phyloP scores from a whole-genome alignment of 768 basidiomycete species.

The Mycena alexandri region DNA sequence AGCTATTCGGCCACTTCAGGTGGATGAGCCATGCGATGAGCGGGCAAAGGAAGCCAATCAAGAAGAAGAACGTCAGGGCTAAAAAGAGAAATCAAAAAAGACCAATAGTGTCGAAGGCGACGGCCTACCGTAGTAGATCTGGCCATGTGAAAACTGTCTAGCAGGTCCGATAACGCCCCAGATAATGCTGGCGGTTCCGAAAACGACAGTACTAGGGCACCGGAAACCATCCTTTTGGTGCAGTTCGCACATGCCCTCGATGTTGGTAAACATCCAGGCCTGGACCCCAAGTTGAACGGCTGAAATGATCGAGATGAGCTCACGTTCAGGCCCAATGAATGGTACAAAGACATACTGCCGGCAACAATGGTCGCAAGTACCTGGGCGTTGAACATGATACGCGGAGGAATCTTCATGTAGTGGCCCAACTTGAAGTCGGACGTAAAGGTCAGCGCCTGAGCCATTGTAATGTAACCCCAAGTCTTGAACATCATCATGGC shows the following conservation, averaged over 20 bases:
- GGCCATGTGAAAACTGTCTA: constrained; percentile 2
- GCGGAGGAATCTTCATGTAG: constrained; percentile 14
- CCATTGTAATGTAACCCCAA: constrained; percentile 80
- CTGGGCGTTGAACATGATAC: constrained; percentile 59
- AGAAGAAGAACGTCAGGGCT: constrained; percentile 78
- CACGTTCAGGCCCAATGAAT: background rate
- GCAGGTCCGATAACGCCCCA: constrained; percentile 33
- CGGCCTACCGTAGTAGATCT: background rate
- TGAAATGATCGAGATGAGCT: constrained; percentile 64
- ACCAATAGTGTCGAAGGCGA: constrained; percentile 2
- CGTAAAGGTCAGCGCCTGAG: constrained; percentile 68
- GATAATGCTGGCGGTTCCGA: constrained; percentile 67
- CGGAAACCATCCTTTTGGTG: constrained; percentile 63
- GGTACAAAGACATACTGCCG: background rate
- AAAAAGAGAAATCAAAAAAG: background rate
- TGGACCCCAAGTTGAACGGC: constrained; percentile 78
- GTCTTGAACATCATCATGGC: constrained; percentile 93
- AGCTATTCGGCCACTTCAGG: constrained; percentile 70
- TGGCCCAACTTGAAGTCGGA: constrained; percentile 72
- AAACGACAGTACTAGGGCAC: constrained; percentile 66
- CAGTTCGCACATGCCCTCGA: constrained; percentile 57
- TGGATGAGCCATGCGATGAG: constrained; percentile 67
- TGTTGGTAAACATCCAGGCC: constrained; percentile 71
- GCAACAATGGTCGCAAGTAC: background rate
- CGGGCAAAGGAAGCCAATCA: constrained; percentile 73